Evolutionary conservation across 2,329 filamentous ascomycete genomes (phyloP).

Genomic region (Hypoxylon sp.): DNA sequence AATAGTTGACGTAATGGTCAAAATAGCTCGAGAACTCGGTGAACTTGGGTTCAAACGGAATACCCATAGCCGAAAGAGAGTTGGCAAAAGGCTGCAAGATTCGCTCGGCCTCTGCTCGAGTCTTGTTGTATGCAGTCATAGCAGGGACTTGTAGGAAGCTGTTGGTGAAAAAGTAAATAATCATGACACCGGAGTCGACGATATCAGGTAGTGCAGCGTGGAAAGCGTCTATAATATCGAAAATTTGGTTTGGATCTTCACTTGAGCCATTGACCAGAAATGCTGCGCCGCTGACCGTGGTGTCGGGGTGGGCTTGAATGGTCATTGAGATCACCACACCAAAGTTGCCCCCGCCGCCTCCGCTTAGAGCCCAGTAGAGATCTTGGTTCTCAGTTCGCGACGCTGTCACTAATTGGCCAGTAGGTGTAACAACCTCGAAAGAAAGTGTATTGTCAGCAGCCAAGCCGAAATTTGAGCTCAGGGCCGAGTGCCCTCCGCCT

Average conservation of each 20-base stretch:
- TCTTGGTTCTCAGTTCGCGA: constrained; percentile 61
- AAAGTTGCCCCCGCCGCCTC: constrained; percentile 66
- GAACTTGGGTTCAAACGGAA: constrained; percentile 46
- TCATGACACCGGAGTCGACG: constrained; percentile 47
- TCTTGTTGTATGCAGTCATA: constrained; percentile 52
- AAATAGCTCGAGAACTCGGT: constrained; percentile 52
- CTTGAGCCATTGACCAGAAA: constrained; percentile 43
- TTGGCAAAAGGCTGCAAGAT: constrained; percentile 51
- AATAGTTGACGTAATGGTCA: constrained; percentile 56
- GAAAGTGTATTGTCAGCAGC: constrained; percentile 71
- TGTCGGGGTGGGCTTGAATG: constrained; percentile 44
- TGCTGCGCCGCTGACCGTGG: constrained; percentile 42
- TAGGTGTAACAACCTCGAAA: constrained; percentile 61
- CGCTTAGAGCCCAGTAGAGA: constrained; percentile 68
- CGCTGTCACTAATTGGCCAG: constrained; percentile 55
- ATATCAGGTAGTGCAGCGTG: constrained; percentile 48
- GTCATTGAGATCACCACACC: constrained; percentile 59
- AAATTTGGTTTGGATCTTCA: constrained; percentile 44
- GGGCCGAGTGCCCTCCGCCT: constrained; percentile 66
- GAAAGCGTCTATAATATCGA: constrained; percentile 45
- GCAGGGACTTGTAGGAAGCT: constrained; percentile 46
- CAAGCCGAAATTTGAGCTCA: constrained; percentile 70
- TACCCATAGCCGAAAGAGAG: constrained; percentile 46
- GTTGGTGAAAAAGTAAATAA: constrained; percentile 46
- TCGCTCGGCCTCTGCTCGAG: constrained; percentile 47